Conservation (phyloP, 192 early-diverging fungal species). For the Coemansia sp. region DNA sequence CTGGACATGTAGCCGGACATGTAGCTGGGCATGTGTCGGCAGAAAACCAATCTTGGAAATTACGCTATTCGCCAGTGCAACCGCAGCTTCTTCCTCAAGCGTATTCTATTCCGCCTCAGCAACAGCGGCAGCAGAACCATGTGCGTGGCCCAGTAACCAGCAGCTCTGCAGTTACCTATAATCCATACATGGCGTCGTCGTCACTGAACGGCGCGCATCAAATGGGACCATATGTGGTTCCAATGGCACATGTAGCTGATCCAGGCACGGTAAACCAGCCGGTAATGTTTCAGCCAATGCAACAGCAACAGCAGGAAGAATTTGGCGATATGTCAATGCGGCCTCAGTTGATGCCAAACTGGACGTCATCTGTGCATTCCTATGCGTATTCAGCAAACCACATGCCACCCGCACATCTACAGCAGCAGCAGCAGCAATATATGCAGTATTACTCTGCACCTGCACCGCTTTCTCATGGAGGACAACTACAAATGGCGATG, state of each 20-base stretch:
- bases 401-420: slow-evolving; percentile 4
- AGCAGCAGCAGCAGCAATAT: slow-evolving; percentile 6
- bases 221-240: neutral
- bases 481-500: slow-evolving; percentile 17
- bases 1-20: neutral
- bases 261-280: neutral
- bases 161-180: too few relatives aligned
- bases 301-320: too few relatives aligned
- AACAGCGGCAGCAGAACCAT: too few relatives aligned
- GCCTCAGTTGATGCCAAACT: neutral
- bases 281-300: too few relatives aligned
- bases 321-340: neutral
- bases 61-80: slow-evolving; percentile 15
- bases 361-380: neutral
- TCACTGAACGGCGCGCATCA: neutral
- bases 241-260: too few relatives aligned
- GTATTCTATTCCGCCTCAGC: neutral
- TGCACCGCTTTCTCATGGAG: neutral
- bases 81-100: slow-evolving; percentile 4
- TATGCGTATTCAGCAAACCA: slow-evolving; percentile 13
- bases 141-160: too few relatives aligned
- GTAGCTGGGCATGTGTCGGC: neutral
- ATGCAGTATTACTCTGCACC: slow-evolving; percentile 8
- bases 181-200: neutral
- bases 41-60: slow-evolving; percentile 15